phyloP scores from a whole-genome alignment of 2,329 filamentous ascomycete genomes.

The Alternaria brassicicola region DNA sequence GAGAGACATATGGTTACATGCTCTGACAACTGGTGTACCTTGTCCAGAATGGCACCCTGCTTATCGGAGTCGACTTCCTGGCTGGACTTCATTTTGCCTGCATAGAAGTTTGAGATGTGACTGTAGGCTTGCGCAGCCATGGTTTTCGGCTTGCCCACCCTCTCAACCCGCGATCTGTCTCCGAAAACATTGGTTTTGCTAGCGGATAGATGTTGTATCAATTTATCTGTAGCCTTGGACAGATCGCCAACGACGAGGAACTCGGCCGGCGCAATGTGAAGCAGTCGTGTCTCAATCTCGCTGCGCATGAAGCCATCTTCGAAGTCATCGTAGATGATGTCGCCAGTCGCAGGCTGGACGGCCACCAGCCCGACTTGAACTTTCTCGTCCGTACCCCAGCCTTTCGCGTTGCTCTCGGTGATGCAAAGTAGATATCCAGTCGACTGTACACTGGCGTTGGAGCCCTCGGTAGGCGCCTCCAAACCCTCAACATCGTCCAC shows the following conservation, averaged over 20 bases:
- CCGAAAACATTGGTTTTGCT: constrained; percentile 90
- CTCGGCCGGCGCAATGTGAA: constrained; percentile 96
- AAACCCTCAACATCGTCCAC: constrained; percentile 90
- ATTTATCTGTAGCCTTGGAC: constrained; percentile 88
- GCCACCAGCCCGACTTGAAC: constrained; percentile 91
- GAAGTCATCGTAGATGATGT: constrained; percentile 94
- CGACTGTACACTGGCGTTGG: constrained; percentile 62
- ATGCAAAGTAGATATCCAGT: constrained; percentile 93
- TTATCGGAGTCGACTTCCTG: constrained; percentile 40
- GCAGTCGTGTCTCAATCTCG: constrained; percentile 91
- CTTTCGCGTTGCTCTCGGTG: constrained; percentile 81
- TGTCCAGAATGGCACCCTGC: constrained; percentile 72
- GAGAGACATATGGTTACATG: constrained; percentile 90
- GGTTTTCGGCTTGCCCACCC: constrained; percentile 75
- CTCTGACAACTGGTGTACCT: constrained; percentile 83
- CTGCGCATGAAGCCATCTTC: constrained; percentile 97
- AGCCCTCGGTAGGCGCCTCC: constrained; percentile 56
- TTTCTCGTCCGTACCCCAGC: constrained; percentile 86
- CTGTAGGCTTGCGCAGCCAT: constrained; percentile 84
- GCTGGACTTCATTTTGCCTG: constrained; percentile 73
- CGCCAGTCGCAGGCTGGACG: constrained; percentile 92
- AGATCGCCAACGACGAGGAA: constrained; percentile 91
- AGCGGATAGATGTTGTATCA: constrained; percentile 86
- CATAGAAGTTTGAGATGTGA: constrained; percentile 92
- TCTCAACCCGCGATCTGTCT: constrained; percentile 85